Percentiles rank a stretch among this genome's conserved stretches.
phyloP scores from a whole-genome alignment of 495 filamentous ascomycete species.

The Aspergillus leporis region DNA sequence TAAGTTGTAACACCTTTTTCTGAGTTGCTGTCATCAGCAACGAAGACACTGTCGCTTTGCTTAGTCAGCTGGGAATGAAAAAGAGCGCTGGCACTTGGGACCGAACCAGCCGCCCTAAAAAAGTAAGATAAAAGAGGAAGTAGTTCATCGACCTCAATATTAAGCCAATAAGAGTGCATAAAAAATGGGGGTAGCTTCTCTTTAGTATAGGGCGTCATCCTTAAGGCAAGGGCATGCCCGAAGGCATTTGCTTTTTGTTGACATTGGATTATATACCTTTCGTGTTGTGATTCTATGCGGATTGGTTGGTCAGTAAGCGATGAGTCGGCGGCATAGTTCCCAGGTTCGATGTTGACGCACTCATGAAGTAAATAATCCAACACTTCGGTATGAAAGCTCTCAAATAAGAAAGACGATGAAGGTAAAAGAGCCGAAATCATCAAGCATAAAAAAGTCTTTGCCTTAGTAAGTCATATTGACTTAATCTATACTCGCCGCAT shows the following conservation, averaged over 20 bases:
- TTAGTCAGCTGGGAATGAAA: too few species aligned
- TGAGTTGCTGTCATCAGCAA: too few species aligned
- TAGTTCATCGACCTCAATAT: slow-evolving; percentile 23
- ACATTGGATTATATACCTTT: slow-evolving; percentile 28
- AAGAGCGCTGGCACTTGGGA: slow-evolving; percentile 11
- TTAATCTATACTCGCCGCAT: too few species aligned
- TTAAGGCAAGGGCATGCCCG: slow-evolving; percentile 99
- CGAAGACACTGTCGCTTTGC: too few species aligned
- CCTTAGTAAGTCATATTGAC: too few species aligned
- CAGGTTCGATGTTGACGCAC: too few species aligned
- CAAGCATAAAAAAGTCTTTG: too few species aligned
- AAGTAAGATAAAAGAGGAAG: background rate
- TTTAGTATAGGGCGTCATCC: slow-evolving; percentile 99
- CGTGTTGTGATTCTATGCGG: background rate
- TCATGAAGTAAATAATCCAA: too few species aligned
- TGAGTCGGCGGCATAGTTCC: slow-evolving; percentile 3
- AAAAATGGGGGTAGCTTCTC: slow-evolving; percentile 88
- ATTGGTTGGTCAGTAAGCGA: slow-evolving; percentile 18
- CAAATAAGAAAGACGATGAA: too few species aligned
- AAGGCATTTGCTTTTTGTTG: slow-evolving; percentile 43
- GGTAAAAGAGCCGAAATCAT: too few species aligned
- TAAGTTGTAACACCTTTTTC: background rate
- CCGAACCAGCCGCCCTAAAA: background rate
- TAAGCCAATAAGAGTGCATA: slow-evolving; percentile 30
- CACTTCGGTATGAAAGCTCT: too few species aligned